Evolutionary conservation across 805 yeast species (phyloP), one percentile per base, ranked within the genome.

Genomic region (Ascoidea asiatica): DNA sequence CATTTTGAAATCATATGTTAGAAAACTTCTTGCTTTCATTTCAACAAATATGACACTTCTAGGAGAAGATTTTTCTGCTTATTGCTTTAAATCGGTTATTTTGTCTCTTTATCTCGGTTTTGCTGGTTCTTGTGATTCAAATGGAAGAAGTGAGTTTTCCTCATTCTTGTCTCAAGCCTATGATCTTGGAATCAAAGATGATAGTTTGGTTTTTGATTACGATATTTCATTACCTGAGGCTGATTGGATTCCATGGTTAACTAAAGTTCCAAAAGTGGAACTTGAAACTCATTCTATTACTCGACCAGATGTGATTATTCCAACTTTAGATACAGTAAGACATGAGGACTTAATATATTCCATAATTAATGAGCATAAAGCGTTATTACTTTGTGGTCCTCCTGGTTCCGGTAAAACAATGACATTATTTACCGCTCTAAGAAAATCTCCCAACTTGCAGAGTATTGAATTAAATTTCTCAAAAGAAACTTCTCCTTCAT

Each of bases 391-490:
- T 19, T 87, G 95, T 61, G 97, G 97, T 2, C 97, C 97, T 0
- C 97, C 97, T 0, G 97, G 97, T 4, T 82, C 96, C 0, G 97
- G 97, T 46, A 90, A 90, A 57, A 89, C 97, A 0, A 89, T 90
- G 97, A 78, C 89, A 0, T 61, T 90, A 18, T 69, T 85, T 51
- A 75, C 80, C 41, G 79, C 87, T 0, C 56, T 90, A 38, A 64
- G 84, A 40, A 66, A 65, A 44, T 69, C 81, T 0, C 70, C 79
- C 0, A 67, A 71, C 15, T 65, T 77, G 47, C 82, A 77, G 19
- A 63, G 87, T 2, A 68, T 78, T 2, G 75, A 86, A 4, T 58
- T 90, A 52, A 90, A 87, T 53, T 87, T 89, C 53, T 86, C 95
- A 1, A 84, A 84, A 49, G 88, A 83, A 18, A 81, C 95, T 0